Evolutionary conservation across 805 yeast genomes (phyloP).

Genomic region (Ogataea nakhonphanomensis): DNA sequence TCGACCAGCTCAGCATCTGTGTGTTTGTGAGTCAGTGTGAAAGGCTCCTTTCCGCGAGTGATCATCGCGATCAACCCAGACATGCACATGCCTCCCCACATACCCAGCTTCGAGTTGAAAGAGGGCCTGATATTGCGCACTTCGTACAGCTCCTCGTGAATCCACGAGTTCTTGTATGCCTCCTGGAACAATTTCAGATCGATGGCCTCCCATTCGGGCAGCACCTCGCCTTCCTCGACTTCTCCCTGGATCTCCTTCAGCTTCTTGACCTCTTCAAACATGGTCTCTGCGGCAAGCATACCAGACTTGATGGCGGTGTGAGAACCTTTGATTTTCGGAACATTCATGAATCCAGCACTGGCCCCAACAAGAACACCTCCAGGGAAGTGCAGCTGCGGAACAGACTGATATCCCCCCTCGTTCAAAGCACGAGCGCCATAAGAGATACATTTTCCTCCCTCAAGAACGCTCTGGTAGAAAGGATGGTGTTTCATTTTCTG

Average conservation of each 20-base stretch:
- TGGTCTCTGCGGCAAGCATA: slow-evolving; percentile 87
- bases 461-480: slow-evolving; percentile 64
- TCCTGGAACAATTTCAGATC: slow-evolving; percentile 59
- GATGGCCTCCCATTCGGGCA: slow-evolving; percentile 41
- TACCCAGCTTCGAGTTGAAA: slow-evolving; percentile 71
- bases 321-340: slow-evolving; percentile 95
- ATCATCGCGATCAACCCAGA: slow-evolving; percentile 82
- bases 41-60: slow-evolving; percentile 77
- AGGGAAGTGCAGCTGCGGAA: slow-evolving; percentile 88
- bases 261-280: slow-evolving; percentile 48
- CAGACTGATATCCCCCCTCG: slow-evolving; percentile 95
- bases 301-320: slow-evolving; percentile 98
- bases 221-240: slow-evolving; percentile 33
- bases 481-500: slow-evolving; percentile 94
- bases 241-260: slow-evolving; percentile 41
- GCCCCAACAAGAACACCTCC: slow-evolving; percentile 97
- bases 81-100: slow-evolving; percentile 76
- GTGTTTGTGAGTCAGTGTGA: slow-evolving; percentile 69
- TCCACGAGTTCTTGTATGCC: slow-evolving; percentile 76
- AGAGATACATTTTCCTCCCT: slow-evolving; percentile 89
- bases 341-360: slow-evolving; percentile 94
- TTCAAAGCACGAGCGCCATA: slow-evolving; percentile 96
- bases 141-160: slow-evolving; percentile 73
- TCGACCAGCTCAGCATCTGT: slow-evolving; percentile 74
- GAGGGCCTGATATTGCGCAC: slow-evolving; percentile 93